Conservation (phyloP, 306 rosid species). For the Senna siamea region DNA sequence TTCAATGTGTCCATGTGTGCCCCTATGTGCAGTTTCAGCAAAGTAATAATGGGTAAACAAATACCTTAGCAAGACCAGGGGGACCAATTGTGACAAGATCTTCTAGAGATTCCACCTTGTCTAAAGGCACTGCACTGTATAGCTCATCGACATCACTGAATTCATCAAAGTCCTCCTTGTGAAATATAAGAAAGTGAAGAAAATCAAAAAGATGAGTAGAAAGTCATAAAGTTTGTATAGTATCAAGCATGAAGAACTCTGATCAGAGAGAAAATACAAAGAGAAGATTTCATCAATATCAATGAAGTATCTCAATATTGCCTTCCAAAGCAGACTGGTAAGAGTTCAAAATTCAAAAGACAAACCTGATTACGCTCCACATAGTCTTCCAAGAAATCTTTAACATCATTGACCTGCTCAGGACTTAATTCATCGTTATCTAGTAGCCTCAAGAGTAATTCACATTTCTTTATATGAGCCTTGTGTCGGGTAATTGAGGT, state of each 20-base stretch:
- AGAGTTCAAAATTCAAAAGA: slow-evolving; percentile 17
- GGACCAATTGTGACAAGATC: slow-evolving; percentile 69
- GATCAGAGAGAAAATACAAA: slow-evolving; percentile 12
- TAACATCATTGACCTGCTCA: slow-evolving; percentile 86
- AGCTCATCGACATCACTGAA: slow-evolving; percentile 81
- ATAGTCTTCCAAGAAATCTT: slow-evolving; percentile 83
- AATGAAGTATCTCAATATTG: background rate
- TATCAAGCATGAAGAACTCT: slow-evolving; percentile 3
- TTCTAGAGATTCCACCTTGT: slow-evolving; percentile 87
- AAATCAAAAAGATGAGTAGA: slow-evolving; percentile 6
- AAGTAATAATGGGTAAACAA: slow-evolving; percentile 1
- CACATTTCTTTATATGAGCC: slow-evolving; percentile 88
- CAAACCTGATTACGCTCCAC: slow-evolving; percentile 87
- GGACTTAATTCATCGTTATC: slow-evolving; percentile 92
- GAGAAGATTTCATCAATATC: slow-evolving; percentile 6
- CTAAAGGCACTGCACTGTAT: slow-evolving; percentile 69
- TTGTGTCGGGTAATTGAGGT: slow-evolving; percentile 80
- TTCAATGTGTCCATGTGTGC: background rate
- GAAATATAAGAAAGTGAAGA: background rate
- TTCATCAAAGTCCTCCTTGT: slow-evolving; percentile 77
- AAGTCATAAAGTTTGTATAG: background rate
- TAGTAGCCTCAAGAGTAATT: slow-evolving; percentile 76
- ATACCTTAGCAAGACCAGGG: slow-evolving; percentile 78
- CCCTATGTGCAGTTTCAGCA: background rate
- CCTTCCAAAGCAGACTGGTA: background rate